Conservation (phyloP, 768 basidiomycete genomes). For the Boletus rubropictus region DNA sequence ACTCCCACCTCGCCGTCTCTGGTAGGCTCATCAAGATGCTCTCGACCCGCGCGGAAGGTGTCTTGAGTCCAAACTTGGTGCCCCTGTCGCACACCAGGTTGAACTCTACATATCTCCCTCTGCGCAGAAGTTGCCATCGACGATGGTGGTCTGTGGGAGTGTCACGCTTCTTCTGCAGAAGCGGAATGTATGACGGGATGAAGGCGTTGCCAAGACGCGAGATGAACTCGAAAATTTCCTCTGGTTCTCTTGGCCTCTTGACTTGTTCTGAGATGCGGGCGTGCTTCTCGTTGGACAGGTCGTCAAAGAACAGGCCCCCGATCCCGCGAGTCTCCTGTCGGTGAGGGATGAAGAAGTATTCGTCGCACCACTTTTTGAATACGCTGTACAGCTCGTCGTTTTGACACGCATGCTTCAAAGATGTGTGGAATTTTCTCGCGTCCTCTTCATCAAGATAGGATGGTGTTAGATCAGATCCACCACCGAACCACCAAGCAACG, state of each 20-base stretch:
- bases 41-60: conserved; percentile 82
- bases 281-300: conserved; percentile 66
- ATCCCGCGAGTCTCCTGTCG: conserved; percentile 81
- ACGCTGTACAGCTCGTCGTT: conserved; percentile 62
- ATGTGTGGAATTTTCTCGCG: conserved; percentile 78
- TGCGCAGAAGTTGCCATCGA: conserved; percentile 88
- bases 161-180: conserved; percentile 58
- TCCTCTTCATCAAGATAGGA: conserved; percentile 89
- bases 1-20: conserved; percentile 86
- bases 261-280: conserved; percentile 45
- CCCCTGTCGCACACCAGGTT: conserved; percentile 84
- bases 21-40: conserved; percentile 89
- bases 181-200: conserved; percentile 85
- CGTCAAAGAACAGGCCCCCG: conserved; percentile 96
- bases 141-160: conserved; percentile 62
- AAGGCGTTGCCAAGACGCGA: conserved; percentile 72
- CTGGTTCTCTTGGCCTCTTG: conserved; percentile 50
- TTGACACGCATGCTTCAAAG: conserved; percentile 72
- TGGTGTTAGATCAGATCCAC: conserved; percentile 91
- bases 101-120: conserved; percentile 95
- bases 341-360: conserved; percentile 93
- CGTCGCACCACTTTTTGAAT: conserved; percentile 96
- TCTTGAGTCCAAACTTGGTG: conserved; percentile 81
- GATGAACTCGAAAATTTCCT: conserved; percentile 75
- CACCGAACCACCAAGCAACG: conserved; percentile 98